Conservation (phyloP, 164 flowering plant species). For the Liriodendron chinense region DNA sequence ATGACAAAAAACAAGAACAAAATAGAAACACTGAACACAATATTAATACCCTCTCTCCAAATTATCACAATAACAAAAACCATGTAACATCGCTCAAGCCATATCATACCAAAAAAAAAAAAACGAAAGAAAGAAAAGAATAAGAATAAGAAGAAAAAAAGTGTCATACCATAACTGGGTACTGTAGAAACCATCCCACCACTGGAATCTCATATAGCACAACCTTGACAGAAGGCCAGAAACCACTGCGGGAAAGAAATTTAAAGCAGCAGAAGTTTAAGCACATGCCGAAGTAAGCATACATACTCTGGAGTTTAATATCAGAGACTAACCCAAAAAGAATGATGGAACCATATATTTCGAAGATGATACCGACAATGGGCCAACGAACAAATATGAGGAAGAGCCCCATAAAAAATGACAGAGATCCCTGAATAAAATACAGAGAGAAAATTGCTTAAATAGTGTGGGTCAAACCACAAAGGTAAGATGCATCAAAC, state of each 20-base stretch:
- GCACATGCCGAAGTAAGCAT: not conserved
- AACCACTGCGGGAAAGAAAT: conserved; percentile 44
- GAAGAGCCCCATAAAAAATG: conserved; percentile 64
- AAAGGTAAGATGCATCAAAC: not conserved
- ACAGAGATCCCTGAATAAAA: conserved; percentile 58
- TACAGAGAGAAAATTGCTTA: not conserved
- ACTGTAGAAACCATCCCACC: conserved; percentile 65
- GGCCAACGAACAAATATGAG: conserved; percentile 84
- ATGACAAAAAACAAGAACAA: not conserved
- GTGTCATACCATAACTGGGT: conserved; percentile 40
- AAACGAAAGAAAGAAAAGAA: no score
- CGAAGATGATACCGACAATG: conserved; percentile 60
- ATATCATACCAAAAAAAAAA: no score
- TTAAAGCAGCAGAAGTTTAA: conserved; percentile 3
- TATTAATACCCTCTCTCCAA: not conserved
- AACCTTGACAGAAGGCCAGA: conserved; percentile 60
- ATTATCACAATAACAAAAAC: not conserved
- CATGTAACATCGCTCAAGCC: conserved; percentile 9
- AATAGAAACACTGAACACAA: not conserved
- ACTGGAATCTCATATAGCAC: conserved; percentile 71
- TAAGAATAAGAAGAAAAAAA: no score
- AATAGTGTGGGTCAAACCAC: no score
- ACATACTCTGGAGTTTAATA: not conserved
- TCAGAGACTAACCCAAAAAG: conserved; percentile 60
- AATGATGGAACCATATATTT: conserved; percentile 59